Evolutionary conservation across 2,329 filamentous ascomycete genomes (phyloP).

Genomic region (Ceratocystis albifundus): DNA sequence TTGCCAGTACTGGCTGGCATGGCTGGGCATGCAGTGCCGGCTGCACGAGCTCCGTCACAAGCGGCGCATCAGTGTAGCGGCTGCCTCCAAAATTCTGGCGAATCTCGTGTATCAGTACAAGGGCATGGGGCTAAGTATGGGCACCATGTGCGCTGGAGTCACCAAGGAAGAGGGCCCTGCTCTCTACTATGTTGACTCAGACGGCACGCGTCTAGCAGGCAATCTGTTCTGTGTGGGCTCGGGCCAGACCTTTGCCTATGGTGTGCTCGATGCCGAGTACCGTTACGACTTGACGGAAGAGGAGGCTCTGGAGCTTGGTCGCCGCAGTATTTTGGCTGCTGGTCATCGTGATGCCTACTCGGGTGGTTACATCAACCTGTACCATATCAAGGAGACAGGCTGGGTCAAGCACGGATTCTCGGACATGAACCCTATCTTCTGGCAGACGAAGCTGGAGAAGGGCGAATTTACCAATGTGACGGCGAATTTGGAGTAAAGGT

Average conservation of each 20-base stretch:
- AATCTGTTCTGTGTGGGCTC: conserved; percentile 98
- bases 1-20: conserved; percentile 99
- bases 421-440: conserved; percentile 98
- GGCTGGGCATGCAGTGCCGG: conserved; percentile 97
- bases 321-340: conserved; percentile 85
- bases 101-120: conserved; percentile 99
- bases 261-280: conserved; percentile 94
- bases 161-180: conserved; percentile 91
- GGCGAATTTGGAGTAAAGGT: conserved; percentile 51
- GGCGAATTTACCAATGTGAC: conserved; percentile 97
- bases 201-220: conserved; percentile 81
- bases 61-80: conserved; percentile 93
- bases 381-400: conserved; percentile 96
- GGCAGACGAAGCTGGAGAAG: conserved; percentile 97
- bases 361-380: conserved; percentile 95
- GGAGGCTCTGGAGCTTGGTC: conserved; percentile 81
- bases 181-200: conserved; percentile 96
- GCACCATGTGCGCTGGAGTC: conserved; percentile 97
- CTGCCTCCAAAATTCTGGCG: conserved; percentile 94
- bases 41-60: conserved; percentile 99
- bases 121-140: conserved; percentile 97
- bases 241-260: conserved; percentile 97
- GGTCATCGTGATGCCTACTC: conserved; percentile 98
- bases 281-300: conserved; percentile 75
- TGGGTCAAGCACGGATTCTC: conserved; percentile 99